A percentile compares a stretch with the other conserved stretches of the same genome.
phyloP scores from a whole-genome alignment of 164 flowering plant genomes.

The Magnolia changhungtana region DNA sequence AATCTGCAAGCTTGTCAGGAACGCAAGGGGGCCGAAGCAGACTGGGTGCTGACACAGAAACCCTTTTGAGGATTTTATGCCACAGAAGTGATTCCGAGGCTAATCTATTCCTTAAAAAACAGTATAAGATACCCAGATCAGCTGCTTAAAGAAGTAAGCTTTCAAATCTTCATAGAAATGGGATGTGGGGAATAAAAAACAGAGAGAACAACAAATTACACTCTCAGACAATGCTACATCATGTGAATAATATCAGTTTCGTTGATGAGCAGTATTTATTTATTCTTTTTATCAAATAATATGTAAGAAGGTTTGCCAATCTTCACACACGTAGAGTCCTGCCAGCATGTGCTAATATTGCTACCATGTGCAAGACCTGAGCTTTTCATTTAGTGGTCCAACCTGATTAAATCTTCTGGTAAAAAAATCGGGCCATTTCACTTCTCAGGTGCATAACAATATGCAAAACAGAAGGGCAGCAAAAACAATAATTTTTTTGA shows the following conservation, averaged over 20 bases:
- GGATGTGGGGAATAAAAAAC: not conserved
- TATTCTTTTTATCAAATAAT: too few relatives aligned
- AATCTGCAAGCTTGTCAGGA: conserved; percentile 45
- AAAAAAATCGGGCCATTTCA: too few relatives aligned
- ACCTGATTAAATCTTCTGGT: too few relatives aligned
- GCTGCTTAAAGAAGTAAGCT: conserved; percentile 30
- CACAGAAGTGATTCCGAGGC: conserved; percentile 93
- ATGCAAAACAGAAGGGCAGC: too few relatives aligned
- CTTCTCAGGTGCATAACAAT: too few relatives aligned
- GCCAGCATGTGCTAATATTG: not conserved
- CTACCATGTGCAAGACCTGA: not conserved
- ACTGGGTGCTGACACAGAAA: conserved; percentile 67
- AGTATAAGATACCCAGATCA: conserved; percentile 88
- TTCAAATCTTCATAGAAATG: not conserved
- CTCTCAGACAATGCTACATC: not conserved
- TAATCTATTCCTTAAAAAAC: conserved; percentile 90
- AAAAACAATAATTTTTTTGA: too few relatives aligned
- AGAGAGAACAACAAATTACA: not conserved
- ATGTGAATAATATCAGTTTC: not conserved
- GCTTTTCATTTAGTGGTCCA: not conserved
- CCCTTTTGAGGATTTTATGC: conserved; percentile 75
- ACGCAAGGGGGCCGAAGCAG: conserved; percentile 58
- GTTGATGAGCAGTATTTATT: not conserved
- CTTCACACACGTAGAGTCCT: too few relatives aligned
- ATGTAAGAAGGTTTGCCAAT: not conserved